Percentiles rank a stretch among this genome's conserved stretches.
Conservation (phyloP, 768 basidiomycete genomes). For the Leccinum olivaceopallidum region DNA sequence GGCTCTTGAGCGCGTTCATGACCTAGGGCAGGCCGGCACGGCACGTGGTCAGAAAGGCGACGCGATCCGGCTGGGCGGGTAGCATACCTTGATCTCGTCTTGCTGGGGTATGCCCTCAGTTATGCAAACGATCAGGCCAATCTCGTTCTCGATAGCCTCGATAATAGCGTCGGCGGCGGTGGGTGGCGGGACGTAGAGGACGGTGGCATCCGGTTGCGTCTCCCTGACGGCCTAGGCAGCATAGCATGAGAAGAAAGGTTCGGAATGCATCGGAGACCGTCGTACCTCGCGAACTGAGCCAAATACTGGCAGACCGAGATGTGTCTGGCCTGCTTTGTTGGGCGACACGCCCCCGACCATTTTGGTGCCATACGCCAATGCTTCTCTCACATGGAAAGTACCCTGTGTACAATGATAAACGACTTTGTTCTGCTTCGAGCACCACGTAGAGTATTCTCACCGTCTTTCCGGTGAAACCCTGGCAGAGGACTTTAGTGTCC, state of each 20-base stretch:
- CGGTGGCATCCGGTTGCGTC: conserved; percentile 86
- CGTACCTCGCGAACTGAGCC: conserved; percentile 86
- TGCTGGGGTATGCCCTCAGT: conserved; percentile 98
- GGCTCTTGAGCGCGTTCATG: conserved; percentile 89
- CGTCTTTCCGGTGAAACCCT: conserved; percentile 97
- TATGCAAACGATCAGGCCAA: conserved; percentile 95
- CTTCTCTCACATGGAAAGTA: conserved; percentile 95
- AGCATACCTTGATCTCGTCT: conserved; percentile 86
- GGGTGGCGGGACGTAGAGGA: conserved; percentile 98
- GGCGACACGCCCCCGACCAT: conserved; percentile 98
- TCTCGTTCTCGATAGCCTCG: conserved; percentile 98
- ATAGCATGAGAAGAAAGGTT: conserved; percentile 7
- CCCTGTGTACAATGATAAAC: conserved; percentile 50
- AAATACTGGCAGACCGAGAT: conserved; percentile 94
- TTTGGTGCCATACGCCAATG: conserved; percentile 91
- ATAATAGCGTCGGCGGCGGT: conserved; percentile 95
- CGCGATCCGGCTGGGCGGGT: background rate
- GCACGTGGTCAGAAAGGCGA: conserved; percentile 1
- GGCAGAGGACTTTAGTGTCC: conserved; percentile 90
- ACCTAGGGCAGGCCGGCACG: conserved; percentile 48
- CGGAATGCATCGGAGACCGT: background rate
- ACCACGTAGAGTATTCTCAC: conserved; percentile 41
- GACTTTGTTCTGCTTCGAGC: background rate
- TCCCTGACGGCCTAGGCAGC: conserved; percentile 75
- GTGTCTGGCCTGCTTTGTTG: conserved; percentile 94